Conservation (phyloP, 2,329 filamentous ascomycete species). For the Trichoderma sp. region DNA sequence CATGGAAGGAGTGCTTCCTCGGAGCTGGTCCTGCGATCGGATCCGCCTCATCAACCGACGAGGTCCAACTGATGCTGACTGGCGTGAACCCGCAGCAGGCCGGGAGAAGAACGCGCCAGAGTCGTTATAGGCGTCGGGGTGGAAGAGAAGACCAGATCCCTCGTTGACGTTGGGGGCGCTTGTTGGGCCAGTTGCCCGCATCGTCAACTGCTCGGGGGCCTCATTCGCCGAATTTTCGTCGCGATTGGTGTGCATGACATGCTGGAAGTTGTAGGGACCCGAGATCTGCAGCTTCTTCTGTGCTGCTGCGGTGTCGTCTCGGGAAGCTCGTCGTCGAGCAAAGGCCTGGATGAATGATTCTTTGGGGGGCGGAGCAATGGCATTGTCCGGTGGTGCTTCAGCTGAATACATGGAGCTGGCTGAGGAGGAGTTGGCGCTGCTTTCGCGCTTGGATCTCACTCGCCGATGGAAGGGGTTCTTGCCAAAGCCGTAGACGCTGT, state of each 20-base stretch:
- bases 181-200: conserved; percentile 26
- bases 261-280: conserved; percentile 66
- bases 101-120: conserved; percentile 18
- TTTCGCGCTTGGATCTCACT: conserved; percentile 52
- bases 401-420: conserved; percentile 51
- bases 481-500: conserved; percentile 61
- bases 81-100: conserved; percentile 22
- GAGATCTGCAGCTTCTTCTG: conserved; percentile 57
- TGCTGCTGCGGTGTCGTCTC: conserved; percentile 34
- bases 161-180: conserved; percentile 27
- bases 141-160: conserved; percentile 46
- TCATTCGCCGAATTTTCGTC: conserved; percentile 44
- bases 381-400: conserved; percentile 42
- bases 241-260: conserved; percentile 59
- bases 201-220: conserved; percentile 9
- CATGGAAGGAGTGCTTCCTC: conserved; percentile 46
- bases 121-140: conserved; percentile 41
- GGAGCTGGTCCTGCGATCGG: conserved; percentile 53
- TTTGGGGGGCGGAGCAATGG: conserved; percentile 34
- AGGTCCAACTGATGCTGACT: conserved; percentile 29
- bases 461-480: conserved; percentile 61
- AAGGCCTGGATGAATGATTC: conserved; percentile 55
- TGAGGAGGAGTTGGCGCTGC: conserved; percentile 50
- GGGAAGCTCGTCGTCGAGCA: conserved; percentile 47
- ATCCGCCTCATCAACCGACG: conserved; percentile 45